phyloP scores from a whole-genome alignment of 2,329 filamentous ascomycete species.

The Tolypocladium amazonense region DNA sequence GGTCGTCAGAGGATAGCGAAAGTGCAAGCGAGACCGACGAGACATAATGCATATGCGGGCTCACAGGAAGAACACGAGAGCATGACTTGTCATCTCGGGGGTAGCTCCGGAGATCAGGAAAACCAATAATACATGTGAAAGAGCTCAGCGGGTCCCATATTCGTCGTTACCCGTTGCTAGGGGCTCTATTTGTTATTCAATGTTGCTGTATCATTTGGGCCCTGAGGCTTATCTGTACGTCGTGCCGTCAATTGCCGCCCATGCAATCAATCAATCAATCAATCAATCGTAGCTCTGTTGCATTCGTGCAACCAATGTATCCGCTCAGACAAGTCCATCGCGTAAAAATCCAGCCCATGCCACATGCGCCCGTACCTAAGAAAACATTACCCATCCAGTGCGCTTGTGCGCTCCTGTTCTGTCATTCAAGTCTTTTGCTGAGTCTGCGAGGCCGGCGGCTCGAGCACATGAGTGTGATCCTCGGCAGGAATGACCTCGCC shows the following conservation, averaged over 20 bases:
- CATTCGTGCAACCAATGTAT: not conserved
- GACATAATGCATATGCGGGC: too few relatives aligned
- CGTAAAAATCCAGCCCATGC: not conserved
- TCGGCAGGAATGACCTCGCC: constrained; percentile 62
- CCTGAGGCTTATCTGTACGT: not conserved
- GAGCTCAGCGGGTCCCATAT: too few relatives aligned
- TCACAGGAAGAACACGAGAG: too few relatives aligned
- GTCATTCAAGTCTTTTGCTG: constrained; percentile 9
- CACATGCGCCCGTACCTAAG: not conserved
- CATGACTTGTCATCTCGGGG: too few relatives aligned
- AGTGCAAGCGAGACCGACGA: not conserved
- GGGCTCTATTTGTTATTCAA: not conserved
- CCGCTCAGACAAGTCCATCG: not conserved
- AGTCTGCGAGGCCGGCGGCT: constrained; percentile 47
- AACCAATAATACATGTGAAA: too few relatives aligned
- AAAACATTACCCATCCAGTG: not conserved
- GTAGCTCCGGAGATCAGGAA: too few relatives aligned
- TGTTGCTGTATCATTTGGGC: not conserved
- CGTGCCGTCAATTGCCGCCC: not conserved
- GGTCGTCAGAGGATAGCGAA: not conserved
- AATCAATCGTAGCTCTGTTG: not conserved
- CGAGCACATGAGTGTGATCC: constrained; percentile 76
- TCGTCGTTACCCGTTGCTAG: not conserved
- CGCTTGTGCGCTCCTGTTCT: not conserved
- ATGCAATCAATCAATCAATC: too few relatives aligned